Evolutionary conservation across 371 early-diverging fungal species (phyloP).

Genomic region (Circinella umbellata): DNA sequence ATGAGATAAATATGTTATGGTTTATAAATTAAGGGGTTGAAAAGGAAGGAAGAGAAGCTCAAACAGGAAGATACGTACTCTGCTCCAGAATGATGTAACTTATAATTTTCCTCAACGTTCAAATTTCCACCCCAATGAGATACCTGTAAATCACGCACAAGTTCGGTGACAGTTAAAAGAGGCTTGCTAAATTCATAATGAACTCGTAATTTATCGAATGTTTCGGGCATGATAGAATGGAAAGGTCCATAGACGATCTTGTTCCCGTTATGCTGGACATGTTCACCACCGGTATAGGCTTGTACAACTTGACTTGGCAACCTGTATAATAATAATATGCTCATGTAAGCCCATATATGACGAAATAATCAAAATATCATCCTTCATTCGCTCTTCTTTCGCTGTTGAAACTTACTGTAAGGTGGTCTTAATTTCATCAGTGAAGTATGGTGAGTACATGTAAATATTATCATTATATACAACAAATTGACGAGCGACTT

Average conservation of each 20-base stretch:
- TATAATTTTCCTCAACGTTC: slow-evolving; percentile 85
- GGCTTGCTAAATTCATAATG: slow-evolving; percentile 74
- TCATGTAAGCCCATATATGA: too few relatives aligned
- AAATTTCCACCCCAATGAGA: slow-evolving; percentile 88
- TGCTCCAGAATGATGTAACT: slow-evolving; percentile 84
- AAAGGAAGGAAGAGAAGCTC: background rate
- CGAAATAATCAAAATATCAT: too few relatives aligned
- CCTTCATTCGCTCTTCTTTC: too few relatives aligned
- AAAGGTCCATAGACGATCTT: slow-evolving; percentile 83
- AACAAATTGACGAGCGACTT: slow-evolving; percentile 72
- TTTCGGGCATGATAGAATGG: slow-evolving; percentile 39
- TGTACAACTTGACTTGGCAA: slow-evolving; percentile 44
- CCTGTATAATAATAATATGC: slow-evolving; percentile 16
- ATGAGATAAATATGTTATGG: too few relatives aligned
- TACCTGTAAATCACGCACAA: slow-evolving; percentile 78
- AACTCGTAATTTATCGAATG: slow-evolving; percentile 50
- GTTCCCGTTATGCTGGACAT: slow-evolving; percentile 46
- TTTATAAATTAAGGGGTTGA: background rate
- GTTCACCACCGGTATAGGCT: slow-evolving; percentile 43
- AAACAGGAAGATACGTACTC: slow-evolving; percentile 46
- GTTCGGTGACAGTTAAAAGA: slow-evolving; percentile 66
- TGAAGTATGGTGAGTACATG: slow-evolving; percentile 69
- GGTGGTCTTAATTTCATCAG: slow-evolving; percentile 80
- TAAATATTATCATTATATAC: slow-evolving; percentile 67
- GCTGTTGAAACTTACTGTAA: slow-evolving; percentile 60